phyloP scores from a whole-genome alignment of 1,284 basidiomycete species.

The Chondrostereum purpureum region DNA sequence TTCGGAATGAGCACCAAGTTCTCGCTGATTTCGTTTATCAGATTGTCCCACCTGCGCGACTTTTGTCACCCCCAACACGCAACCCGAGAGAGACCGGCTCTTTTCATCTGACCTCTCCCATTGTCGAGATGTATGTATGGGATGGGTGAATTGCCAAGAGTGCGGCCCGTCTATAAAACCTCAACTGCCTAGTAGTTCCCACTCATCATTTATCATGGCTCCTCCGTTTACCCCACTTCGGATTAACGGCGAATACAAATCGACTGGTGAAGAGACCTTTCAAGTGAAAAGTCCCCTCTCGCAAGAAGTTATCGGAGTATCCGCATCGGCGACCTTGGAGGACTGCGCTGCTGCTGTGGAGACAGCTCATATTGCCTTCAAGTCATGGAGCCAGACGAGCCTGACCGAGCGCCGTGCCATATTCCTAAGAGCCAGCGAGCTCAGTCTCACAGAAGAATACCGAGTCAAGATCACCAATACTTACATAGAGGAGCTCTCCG shows the following conservation, averaged over 20 bases:
- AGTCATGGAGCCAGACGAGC: slow-evolving; percentile 38
- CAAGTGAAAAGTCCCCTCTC: slow-evolving; percentile 39
- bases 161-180: too few species aligned
- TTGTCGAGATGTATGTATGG: too few species aligned
- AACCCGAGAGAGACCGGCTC: too few species aligned
- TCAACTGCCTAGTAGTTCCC: too few species aligned
- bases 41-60: too few species aligned
- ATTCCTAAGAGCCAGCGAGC: slow-evolving; percentile 38
- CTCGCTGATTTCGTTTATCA: too few species aligned
- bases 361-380: slow-evolving; percentile 40
- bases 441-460: slow-evolving; percentile 36
- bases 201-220: too few species aligned
- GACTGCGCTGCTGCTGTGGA: slow-evolving; percentile 44
- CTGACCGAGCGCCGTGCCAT: slow-evolving; percentile 35
- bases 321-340: slow-evolving; percentile 37
- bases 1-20: too few species aligned
- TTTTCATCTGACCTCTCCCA: too few species aligned
- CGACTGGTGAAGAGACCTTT: slow-evolving; percentile 35
- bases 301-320: slow-evolving; percentile 31
- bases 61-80: too few species aligned
- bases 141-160: too few species aligned
- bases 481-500: slow-evolving; percentile 34
- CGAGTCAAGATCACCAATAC: slow-evolving; percentile 26
- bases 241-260: slow-evolving; percentile 32
- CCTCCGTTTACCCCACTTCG: slow-evolving; percentile 31